Evolutionary conservation across 768 basidiomycete species (phyloP), one percentile per base, ranked within the genome.

Genomic region (Gelatoporia subvermispora): DNA sequence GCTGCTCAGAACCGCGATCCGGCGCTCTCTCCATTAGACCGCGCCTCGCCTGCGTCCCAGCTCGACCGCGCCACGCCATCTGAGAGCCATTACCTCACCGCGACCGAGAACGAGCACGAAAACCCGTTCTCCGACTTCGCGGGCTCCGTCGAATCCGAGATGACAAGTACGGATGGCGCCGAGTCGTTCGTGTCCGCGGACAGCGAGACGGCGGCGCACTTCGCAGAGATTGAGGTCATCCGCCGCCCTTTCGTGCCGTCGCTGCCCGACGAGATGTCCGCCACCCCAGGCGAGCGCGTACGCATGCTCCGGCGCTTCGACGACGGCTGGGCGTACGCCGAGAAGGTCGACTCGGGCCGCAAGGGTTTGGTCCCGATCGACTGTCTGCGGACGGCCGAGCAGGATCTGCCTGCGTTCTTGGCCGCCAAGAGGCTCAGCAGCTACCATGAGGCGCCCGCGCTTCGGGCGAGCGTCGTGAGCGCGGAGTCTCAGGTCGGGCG

Each of bases 311-410:
- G 69, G 42, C 56, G 76, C 20, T 88, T 80, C 58, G 79, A 84
- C 49, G 86, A 88, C 55, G 86, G 85, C 1, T 88, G 86, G 86
- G 78, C 77, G 5, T 63, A 77, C 52, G 77, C 84, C 34, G 76
- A 84, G 67, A 77, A 71, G 50, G 45, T 74, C 9, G 51, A 41
- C 59, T 69, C 48, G 56, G 65, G 24, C 58, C 34, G 10, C 50
- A 49, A 5, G 4, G 85, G 85, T 0, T 60, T 87, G 45, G 83
- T 88, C 40, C 85, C 85, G 4, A 67, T 86, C n/a, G 81, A 85
- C 55, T 87, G 84, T 60, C 69, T 87, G 60, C 69, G 82, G 23
- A 68, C 71, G 36, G 59, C 65, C 20, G 68, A 71, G 16, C 72
- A 79, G 59, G 65, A 71, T 20, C 63, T 80, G 25, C 71, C 76